Evolutionary conservation across 2,329 filamentous ascomycete genomes (phyloP), one percentile per base, ranked within the genome.

Genomic region (Elsinoe perseae): DNA sequence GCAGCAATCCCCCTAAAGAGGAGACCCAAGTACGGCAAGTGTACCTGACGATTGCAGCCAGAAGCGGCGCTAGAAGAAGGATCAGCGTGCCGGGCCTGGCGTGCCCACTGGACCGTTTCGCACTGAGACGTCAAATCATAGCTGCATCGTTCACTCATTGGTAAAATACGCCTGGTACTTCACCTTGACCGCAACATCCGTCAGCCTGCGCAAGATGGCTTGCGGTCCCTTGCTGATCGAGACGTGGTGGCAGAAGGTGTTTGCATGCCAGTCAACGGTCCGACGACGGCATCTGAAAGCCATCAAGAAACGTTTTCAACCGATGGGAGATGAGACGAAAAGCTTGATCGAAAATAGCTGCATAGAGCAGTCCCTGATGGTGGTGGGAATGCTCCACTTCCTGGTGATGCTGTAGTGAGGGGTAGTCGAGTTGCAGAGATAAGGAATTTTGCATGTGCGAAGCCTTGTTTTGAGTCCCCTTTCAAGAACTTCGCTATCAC

Each of bases 51-150:
- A 43, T 43, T 43, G 16, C 18, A 36, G 48, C 28, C 27, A 36
- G 48, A 34, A 14, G 48, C 48, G 48, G 48, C 48, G 48, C 28
- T 52, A 48, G 43, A 23, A 43, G 30, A 32, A 48, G 43, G 43
- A 48, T 48, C 43, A 48, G 43, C 43, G 43, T 28, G 21, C 23
- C 43, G 43, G 23, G 23, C 43, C 43, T 44, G 40, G 23, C 23
- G 40, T 44, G 40, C 4, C 40, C 23, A 21, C n/a, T 18, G 12
- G 25, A 28, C 44, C n/a, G 48, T 48, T 48, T 48, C 43, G 43
- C 43, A 48, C 43, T 48, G 43, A 48, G 43, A 48, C 43, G 43
- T 48, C 43, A 28, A 30, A 28, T 48, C 8, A 9, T 18, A 8
- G n/a, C 40, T 12, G 40, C 40, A 43, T 20, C 16, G 21, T 20